Base-by-base conservation (phyloP, 192 early-diverging fungal genomes). In the Backusella tuberculispora region DNA sequence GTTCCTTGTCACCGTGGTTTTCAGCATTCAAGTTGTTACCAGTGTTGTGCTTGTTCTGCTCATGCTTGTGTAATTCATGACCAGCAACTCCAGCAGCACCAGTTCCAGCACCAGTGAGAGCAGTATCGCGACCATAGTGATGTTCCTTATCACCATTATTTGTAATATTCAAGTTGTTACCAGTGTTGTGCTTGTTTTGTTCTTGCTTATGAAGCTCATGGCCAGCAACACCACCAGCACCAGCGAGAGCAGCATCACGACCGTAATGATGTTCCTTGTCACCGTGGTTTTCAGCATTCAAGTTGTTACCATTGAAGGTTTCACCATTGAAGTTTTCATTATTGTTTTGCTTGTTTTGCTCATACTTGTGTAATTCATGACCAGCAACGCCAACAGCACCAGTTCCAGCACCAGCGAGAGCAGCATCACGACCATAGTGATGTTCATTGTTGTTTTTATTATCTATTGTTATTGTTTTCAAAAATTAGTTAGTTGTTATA, bases 341-440 rank as follows among this genome's bases (percentile, higher is more conserved):
- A 0, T 66, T 3, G 0, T 5, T 40, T 0, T 66, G 41, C n/a
- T 42, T 66, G 19, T 40, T 41, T 3, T 40, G 15, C 13, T 66
- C 65, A 21, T 66, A 38, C 2, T 66, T 66, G 4, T 38, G 4
- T 1, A 66, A n/a, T 1, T 5, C 53, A 4, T 56, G 24, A 0
- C 53, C n/a, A 24, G 38, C 65, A 9, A 38, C 19, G 10, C 38
- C 65, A 41, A 17, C 40, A 12, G 65, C 40, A 21, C 65, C 65
- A 12, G 50, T 2, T 0, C 40, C 40, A 12, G 65, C 40, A 21
- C 65, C 65, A 12, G 50, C 9, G 0, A 66, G 40, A 19, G 65
- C 65, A 9, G 65, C 65, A 41, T 66, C 38, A 3, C 65, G 65
- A 66, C n/a, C 65, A 42, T 66, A 41, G 8, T 67, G 66, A 1